A percentile compares a stretch with the other conserved stretches of the same genome.
phyloP scores from a whole-genome alignment of 805 yeast genomes.

The Hanseniaspora singularis region DNA sequence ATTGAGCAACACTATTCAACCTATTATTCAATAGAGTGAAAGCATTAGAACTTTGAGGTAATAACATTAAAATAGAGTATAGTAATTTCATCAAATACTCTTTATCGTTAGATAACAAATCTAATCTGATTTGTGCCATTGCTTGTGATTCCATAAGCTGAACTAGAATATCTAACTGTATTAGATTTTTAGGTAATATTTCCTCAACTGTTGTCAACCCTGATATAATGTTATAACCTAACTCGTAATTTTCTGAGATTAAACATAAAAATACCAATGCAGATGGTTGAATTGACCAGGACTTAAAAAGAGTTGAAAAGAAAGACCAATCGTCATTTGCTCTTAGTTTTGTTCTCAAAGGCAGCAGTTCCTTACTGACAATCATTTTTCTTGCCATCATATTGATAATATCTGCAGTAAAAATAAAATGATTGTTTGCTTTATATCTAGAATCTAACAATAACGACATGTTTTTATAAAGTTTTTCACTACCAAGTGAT shows the following conservation, averaged over 20 bases:
- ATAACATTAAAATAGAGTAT: slow-evolving; percentile 82
- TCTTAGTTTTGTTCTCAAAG: slow-evolving; percentile 56
- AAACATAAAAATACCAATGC: slow-evolving; percentile 78
- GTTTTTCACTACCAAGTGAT: slow-evolving; percentile 67
- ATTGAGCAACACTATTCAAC: slow-evolving; percentile 35
- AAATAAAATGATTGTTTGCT: slow-evolving; percentile 41
- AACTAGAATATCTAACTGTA: slow-evolving; percentile 80
- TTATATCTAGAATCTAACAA: slow-evolving; percentile 44
- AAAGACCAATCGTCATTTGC: slow-evolving; percentile 58
- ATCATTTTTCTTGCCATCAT: slow-evolving; percentile 75
- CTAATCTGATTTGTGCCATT: slow-evolving; percentile 73
- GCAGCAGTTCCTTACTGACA: slow-evolving; percentile 69
- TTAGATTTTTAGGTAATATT: slow-evolving; percentile 59
- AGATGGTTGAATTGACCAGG: slow-evolving; percentile 88
- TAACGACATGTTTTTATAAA: slow-evolving; percentile 67
- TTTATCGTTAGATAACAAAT: slow-evolving; percentile 74
- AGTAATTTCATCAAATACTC: slow-evolving; percentile 77
- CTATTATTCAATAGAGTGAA: slow-evolving; percentile 72
- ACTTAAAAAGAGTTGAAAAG: slow-evolving; percentile 64
- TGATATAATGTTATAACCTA: slow-evolving; percentile 72
- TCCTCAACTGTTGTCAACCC: slow-evolving; percentile 67
- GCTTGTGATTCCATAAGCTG: slow-evolving; percentile 88
- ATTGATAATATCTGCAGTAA: slow-evolving; percentile 71
- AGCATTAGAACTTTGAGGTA: slow-evolving; percentile 80
- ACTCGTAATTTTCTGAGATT: slow-evolving; percentile 75